Percentiles rank a stretch among this genome's conserved stretches.
These are phyloP conservation scores for Leccinum pellstonianum DNA, from an alignment of 768 basidiomycete species.

Conservation along the genomic window DNA sequence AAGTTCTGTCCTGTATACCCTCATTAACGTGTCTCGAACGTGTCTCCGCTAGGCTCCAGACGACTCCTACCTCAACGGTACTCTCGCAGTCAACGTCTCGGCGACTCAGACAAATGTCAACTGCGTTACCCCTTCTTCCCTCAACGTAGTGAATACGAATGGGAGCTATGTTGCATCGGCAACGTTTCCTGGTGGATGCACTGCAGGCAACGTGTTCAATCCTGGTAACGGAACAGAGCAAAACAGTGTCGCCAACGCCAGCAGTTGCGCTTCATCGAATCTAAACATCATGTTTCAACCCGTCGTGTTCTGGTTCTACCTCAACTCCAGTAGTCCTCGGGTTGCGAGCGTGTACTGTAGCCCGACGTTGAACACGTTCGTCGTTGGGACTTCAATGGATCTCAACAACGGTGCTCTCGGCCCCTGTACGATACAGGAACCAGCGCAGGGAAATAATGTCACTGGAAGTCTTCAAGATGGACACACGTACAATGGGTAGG, in stretches of 20 bases:
- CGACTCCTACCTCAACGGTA: conserved; percentile 47
- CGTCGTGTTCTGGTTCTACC: conserved; percentile 69
- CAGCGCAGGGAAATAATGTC: conserved; percentile 45
- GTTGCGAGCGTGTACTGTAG: conserved; percentile 56
- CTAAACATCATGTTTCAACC: conserved; percentile 45
- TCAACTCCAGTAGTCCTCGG: conserved; percentile 37
- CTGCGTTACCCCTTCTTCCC: conserved; percentile 42
- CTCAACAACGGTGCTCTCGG: conserved; percentile 44
- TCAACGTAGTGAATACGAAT: conserved; percentile 21
- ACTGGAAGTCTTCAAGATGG: conserved; percentile 45
- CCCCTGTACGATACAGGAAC: conserved; percentile 33
- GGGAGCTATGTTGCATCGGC: conserved; percentile 41
- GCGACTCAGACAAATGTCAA: conserved; percentile 45
- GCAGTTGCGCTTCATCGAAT: conserved; percentile 31
- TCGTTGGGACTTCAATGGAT: conserved; percentile 43
- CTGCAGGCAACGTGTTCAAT: conserved; percentile 37
- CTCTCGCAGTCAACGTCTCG: conserved; percentile 51
- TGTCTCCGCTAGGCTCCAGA: conserved; percentile 40
- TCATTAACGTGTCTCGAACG: not conserved
- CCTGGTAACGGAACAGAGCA: conserved; percentile 41
- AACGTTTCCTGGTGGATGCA: conserved; percentile 50
- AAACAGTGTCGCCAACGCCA: conserved; percentile 46
- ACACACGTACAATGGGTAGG: conserved; percentile 60
- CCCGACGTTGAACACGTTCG: conserved; percentile 46
- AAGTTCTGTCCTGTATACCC: not conserved